These are phyloP conservation scores for Periglandula ipomoeae DNA, from an alignment of 2,329 filamentous ascomycete species.

Conservation along the genomic window DNA sequence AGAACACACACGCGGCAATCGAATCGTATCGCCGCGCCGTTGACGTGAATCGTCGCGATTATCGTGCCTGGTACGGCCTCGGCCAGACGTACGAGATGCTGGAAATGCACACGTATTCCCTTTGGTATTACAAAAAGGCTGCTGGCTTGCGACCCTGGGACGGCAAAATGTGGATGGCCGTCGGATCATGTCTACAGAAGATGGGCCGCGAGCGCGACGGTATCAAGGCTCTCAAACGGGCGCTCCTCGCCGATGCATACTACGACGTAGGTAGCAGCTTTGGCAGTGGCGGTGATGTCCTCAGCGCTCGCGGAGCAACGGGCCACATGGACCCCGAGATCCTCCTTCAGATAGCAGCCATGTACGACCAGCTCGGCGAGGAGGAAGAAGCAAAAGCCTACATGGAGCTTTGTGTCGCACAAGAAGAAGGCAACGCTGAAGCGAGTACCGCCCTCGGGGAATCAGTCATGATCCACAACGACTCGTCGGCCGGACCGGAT, in stretches of 20 bases:
- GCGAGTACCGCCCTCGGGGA: slow-evolving; percentile 31
- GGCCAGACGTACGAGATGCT: slow-evolving; percentile 96
- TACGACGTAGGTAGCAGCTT: slow-evolving; percentile 59
- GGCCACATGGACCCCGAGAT: slow-evolving; percentile 79
- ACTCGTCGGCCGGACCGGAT: slow-evolving; percentile 34
- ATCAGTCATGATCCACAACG: slow-evolving; percentile 46
- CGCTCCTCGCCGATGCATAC: slow-evolving; percentile 78
- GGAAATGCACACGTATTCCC: slow-evolving; percentile 93
- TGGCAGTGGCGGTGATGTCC: slow-evolving; percentile 34
- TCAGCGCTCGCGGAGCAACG: slow-evolving; percentile 40
- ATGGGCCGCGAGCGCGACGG: slow-evolving; percentile 82
- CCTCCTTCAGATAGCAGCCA: slow-evolving; percentile 76
- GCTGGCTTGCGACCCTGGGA: slow-evolving; percentile 91
- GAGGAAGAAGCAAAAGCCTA: slow-evolving; percentile 77
- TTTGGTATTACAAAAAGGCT: slow-evolving; percentile 97
- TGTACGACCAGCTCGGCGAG: slow-evolving; percentile 76
- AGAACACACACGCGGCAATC: slow-evolving; percentile 96
- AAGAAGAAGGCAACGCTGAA: slow-evolving; percentile 66
- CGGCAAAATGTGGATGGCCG: slow-evolving; percentile 97
- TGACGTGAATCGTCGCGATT: slow-evolving; percentile 91
- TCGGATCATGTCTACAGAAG: slow-evolving; percentile 83
- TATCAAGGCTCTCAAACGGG: slow-evolving; percentile 90
- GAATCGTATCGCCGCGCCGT: slow-evolving; percentile 94
- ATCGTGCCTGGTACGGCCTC: slow-evolving; percentile 94
- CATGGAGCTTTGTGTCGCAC: slow-evolving; percentile 91